Conservation (phyloP, 2,329 filamentous ascomycete genomes). For the Neocatenulostroma microsporum region DNA sequence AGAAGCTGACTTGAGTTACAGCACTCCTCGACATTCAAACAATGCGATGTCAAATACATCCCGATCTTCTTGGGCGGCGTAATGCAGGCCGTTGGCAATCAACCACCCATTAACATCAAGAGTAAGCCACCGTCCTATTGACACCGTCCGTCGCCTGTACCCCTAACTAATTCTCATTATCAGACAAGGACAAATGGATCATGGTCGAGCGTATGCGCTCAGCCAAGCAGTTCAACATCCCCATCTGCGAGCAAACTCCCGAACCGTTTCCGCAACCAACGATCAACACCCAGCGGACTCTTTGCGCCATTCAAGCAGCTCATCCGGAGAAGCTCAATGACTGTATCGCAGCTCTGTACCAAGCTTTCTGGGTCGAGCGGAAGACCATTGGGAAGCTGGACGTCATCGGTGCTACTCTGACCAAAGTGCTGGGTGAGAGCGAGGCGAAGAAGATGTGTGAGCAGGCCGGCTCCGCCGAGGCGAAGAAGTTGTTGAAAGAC, state of each 20-base stretch:
- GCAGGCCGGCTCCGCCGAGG: constrained; percentile 30
- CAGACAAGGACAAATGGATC: constrained; percentile 56
- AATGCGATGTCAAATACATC: constrained; percentile 48
- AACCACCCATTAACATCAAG: too few relatives aligned
- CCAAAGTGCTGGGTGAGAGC: constrained; percentile 38
- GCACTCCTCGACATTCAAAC: constrained; percentile 48
- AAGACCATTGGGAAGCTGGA: constrained; percentile 40
- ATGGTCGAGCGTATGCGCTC: constrained; percentile 47
- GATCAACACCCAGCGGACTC: constrained; percentile 44
- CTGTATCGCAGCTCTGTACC: constrained; percentile 42
- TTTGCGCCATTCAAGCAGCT: constrained; percentile 42
- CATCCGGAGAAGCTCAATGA: constrained; percentile 35
- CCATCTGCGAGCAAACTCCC: constrained; percentile 40
- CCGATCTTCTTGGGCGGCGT: constrained; percentile 54
- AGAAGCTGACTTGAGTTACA: too few relatives aligned
- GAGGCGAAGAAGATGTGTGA: constrained; percentile 35
- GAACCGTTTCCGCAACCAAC: constrained; percentile 49
- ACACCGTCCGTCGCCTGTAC: too few relatives aligned
- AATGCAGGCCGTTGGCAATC: constrained; percentile 51
- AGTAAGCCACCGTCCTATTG: too few relatives aligned
- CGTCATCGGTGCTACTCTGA: constrained; percentile 39
- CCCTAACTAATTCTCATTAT: too few relatives aligned
- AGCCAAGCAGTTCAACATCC: constrained; percentile 47
- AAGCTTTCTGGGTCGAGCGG: constrained; percentile 46
- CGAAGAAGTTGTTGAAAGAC: constrained; percentile 40